Conservation (phyloP, 768 basidiomycete genomes). For the Amanita subjunquillea region DNA sequence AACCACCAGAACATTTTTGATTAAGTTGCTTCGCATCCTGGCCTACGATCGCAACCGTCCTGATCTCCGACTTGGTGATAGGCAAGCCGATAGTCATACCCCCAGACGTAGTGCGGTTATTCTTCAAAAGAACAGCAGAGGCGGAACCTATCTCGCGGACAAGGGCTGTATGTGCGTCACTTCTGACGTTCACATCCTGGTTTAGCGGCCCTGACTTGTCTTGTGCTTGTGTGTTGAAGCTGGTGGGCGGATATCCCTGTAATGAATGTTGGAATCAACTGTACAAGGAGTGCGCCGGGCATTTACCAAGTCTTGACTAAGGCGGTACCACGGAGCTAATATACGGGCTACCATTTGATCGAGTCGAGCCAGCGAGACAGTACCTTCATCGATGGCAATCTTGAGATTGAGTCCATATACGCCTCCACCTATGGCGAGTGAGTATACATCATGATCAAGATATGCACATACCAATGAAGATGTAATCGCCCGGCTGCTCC, state of each 20-base stretch:
- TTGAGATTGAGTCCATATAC: slow-evolving; percentile 19
- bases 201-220: slow-evolving; percentile 36
- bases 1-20: slow-evolving; percentile 28
- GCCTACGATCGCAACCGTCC: slow-evolving; percentile 48
- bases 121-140: slow-evolving; percentile 63
- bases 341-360: slow-evolving; percentile 37
- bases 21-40: slow-evolving; percentile 47
- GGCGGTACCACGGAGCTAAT: slow-evolving; percentile 33
- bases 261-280: background rate
- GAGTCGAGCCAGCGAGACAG: slow-evolving; percentile 23
- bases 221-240: slow-evolving; percentile 34
- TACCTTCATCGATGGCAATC: slow-evolving; percentile 23
- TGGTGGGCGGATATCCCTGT: slow-evolving; percentile 34
- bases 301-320: slow-evolving; percentile 37
- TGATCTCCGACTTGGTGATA: slow-evolving; percentile 34
- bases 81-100: slow-evolving; percentile 31
- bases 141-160: slow-evolving; percentile 55
- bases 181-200: slow-evolving; percentile 31
- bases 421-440: slow-evolving; percentile 19
- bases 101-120: slow-evolving; percentile 29
- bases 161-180: slow-evolving; percentile 35
- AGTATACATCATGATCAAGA: background rate
- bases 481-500: slow-evolving; percentile 41
- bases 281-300: background rate
- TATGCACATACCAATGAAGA: slow-evolving; percentile 27